phyloP scores from a whole-genome alignment of 1,284 basidiomycete genomes.

The Fomitopsis schrenkii region DNA sequence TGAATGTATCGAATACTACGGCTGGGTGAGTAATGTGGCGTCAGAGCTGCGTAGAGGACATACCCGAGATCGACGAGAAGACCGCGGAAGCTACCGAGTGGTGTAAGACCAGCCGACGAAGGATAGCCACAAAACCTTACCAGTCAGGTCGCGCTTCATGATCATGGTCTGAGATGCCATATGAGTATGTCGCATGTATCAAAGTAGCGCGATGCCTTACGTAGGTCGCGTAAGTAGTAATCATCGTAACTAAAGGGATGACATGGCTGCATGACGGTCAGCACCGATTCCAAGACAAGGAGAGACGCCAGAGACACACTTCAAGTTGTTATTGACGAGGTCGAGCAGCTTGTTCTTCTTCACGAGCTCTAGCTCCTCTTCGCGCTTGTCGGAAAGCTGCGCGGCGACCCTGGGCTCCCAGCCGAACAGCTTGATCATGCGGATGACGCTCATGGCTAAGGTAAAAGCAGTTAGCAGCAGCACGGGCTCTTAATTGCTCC shows the following conservation, averaged over 20 bases:
- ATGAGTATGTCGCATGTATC: background rate
- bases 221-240: slow-evolving; percentile 62
- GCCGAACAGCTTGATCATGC: background rate
- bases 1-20: slow-evolving; percentile 33
- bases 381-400: background rate
- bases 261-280: slow-evolving; percentile 37
- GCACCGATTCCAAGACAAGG: background rate
- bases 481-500: background rate
- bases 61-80: slow-evolving; percentile 37
- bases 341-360: slow-evolving; percentile 27
- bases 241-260: slow-evolving; percentile 65
- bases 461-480: slow-evolving; percentile 17
- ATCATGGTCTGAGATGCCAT: slow-evolving; percentile 26
- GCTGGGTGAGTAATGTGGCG: background rate
- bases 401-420: background rate
- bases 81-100: slow-evolving; percentile 31
- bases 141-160: slow-evolving; percentile 28
- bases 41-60: background rate
- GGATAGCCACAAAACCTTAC: slow-evolving; percentile 10
- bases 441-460: slow-evolving; percentile 17
- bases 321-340: slow-evolving; percentile 7
- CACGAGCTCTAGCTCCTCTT: slow-evolving; percentile 27
- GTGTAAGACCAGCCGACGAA: slow-evolving; percentile 10
- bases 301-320: slow-evolving; percentile 6
- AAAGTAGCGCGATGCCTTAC: slow-evolving; percentile 18